These are phyloP conservation scores for Ceriops decandra DNA, from an alignment of 345 rosid genomes.

Conservation along the genomic window DNA sequence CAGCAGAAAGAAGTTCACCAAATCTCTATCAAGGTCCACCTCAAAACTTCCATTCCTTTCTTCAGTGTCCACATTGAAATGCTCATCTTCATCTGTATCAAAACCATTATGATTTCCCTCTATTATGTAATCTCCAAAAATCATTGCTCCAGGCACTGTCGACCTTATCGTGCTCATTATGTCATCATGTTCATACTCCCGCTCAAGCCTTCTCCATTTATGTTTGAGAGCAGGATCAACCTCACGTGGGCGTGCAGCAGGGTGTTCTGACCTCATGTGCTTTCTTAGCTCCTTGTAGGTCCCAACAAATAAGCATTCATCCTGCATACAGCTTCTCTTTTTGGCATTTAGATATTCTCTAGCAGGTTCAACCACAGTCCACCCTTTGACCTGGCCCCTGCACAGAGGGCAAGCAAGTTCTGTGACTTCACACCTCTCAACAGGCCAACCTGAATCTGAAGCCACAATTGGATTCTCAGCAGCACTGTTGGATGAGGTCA, in stretches of 20 bases:
- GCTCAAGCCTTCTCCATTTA: slow-evolving; percentile 78
- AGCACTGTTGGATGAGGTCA: slow-evolving; percentile 30
- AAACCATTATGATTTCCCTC: slow-evolving; percentile 56
- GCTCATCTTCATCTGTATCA: slow-evolving; percentile 45
- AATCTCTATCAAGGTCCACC: slow-evolving; percentile 50
- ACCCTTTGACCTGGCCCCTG: slow-evolving; percentile 95
- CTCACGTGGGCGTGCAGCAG: slow-evolving; percentile 69
- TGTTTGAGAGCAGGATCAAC: slow-evolving; percentile 81
- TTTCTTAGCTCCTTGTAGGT: slow-evolving; percentile 85
- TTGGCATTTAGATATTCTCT: slow-evolving; percentile 66
- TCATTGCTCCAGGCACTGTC: slow-evolving; percentile 82
- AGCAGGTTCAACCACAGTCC: slow-evolving; percentile 93
- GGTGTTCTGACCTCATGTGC: slow-evolving; percentile 81
- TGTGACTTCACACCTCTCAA: slow-evolving; percentile 49
- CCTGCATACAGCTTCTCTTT: slow-evolving; percentile 92
- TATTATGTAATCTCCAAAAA: slow-evolving; percentile 77
- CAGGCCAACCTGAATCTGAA: slow-evolving; percentile 31
- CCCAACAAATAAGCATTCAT: slow-evolving; percentile 67
- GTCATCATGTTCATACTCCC: slow-evolving; percentile 65
- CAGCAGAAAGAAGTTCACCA: slow-evolving; percentile 63
- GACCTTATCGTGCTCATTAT: slow-evolving; percentile 81
- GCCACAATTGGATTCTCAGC: slow-evolving; percentile 29
- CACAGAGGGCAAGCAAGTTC: slow-evolving; percentile 91
- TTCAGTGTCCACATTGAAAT: slow-evolving; percentile 27
- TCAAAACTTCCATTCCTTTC: slow-evolving; percentile 41